These are phyloP conservation scores for Daldinia eschscholtzii DNA, from an alignment of 2,329 filamentous ascomycete genomes.

Conservation along the genomic window DNA sequence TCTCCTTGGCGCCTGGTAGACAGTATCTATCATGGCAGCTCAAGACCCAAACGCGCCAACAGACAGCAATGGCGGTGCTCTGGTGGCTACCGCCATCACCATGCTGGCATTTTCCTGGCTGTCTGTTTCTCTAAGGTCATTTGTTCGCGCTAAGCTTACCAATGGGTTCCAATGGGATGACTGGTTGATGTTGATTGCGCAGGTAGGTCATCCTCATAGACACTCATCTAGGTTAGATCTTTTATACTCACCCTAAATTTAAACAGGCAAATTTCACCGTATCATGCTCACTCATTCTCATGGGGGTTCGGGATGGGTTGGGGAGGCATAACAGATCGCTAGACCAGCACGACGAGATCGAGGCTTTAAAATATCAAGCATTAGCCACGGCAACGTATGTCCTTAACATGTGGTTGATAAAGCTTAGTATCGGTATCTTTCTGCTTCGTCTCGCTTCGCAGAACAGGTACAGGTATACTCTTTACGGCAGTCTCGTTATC, in stretches of 20 bases:
- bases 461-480: slow-evolving; percentile 62
- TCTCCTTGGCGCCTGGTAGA: slow-evolving; percentile 44
- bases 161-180: slow-evolving; percentile 62
- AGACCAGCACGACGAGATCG: slow-evolving; percentile 55
- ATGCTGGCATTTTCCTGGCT: slow-evolving; percentile 53
- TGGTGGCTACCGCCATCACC: slow-evolving; percentile 54
- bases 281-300: slow-evolving; percentile 61
- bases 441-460: slow-evolving; percentile 62
- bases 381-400: slow-evolving; percentile 65
- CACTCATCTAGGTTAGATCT: too few species aligned
- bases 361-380: slow-evolving; percentile 67
- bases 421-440: slow-evolving; percentile 67
- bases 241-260: slow-evolving; percentile 22
- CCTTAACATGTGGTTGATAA: slow-evolving; percentile 68
- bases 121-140: slow-evolving; percentile 49
- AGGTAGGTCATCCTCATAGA: slow-evolving; percentile 53
- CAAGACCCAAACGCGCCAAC: slow-evolving; percentile 51
- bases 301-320: slow-evolving; percentile 59
- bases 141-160: slow-evolving; percentile 50
- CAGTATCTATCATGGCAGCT: slow-evolving; percentile 48
- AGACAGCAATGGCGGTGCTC: slow-evolving; percentile 50
- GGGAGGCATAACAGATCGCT: slow-evolving; percentile 63
- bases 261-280: slow-evolving; percentile 60
- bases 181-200: slow-evolving; percentile 65
- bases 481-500: slow-evolving; percentile 60